Evolutionary conservation across 176 grass and related monocot species (phyloP), one percentile per base, ranked within the genome.

Genomic region (Avena atlantica): DNA sequence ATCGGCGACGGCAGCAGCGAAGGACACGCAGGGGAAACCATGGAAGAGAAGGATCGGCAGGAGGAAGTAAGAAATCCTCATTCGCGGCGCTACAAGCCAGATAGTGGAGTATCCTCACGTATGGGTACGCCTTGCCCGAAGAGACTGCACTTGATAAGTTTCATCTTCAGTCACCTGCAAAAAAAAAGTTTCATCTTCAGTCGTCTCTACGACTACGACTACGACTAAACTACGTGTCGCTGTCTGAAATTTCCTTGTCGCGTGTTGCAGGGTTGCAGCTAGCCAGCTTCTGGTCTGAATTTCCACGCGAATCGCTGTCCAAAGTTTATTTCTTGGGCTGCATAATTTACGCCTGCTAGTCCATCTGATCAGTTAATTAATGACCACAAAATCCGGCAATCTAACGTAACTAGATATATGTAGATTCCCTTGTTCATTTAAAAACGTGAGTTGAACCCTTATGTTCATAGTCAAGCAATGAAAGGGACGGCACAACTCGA

Each of bases 171-270:
- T 40, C 34, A 34, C 31, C 31, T 34, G 31, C 31, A 34, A 34
- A 34, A 3, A 34, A 34, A 34, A 34, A 3, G 31, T 34, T 34
- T 34, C 31, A 34, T 34, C 31, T 34, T 34, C 31, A 34, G 34
- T 19, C 67, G 17, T n/a, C n/a, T n/a, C n/a, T n/a, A n/a, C n/a
- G n/a, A n/a, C 34, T 70, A 70, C 67, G 67, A 70, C 16, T 70
- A 70, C 34, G 67, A 70, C 67, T 70, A 40, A 42, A 70, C 34
- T 70, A 20, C 6, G 67, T 16, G 20, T 70, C 36, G 67, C 34
- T 70, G 15, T 70, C 34, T 40, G 66, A 19, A 40, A 70, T 70
- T 70, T 70, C 34, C 16, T 69, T 40, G 66, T 10, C 16, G 66
- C 66, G 67, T 63, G 59, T 62, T 40, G 66, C 66, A 70, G 34